Conservation (phyloP, 495 filamentous ascomycete genomes). For the Hypoxylon fragiforme region DNA sequence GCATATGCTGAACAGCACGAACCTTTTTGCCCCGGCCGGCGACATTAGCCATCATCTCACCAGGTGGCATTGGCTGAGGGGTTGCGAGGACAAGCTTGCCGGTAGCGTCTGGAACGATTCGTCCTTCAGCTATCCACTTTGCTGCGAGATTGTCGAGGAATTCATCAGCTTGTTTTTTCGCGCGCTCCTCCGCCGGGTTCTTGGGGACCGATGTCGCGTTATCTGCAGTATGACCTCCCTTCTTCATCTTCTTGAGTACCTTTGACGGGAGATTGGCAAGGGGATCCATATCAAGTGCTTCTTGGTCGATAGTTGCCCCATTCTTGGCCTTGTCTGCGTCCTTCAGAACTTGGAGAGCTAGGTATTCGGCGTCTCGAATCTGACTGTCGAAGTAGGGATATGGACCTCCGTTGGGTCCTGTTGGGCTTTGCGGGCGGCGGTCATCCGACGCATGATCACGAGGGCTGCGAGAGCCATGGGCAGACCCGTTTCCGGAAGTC, state of each 20-base stretch:
- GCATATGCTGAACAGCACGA: neutral
- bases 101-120: neutral
- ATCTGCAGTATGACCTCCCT: too few relatives aligned
- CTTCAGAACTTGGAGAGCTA: too few relatives aligned
- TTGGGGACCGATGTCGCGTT: too few relatives aligned
- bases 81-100: neutral
- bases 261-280: too few relatives aligned
- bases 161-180: neutral
- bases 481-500: too few relatives aligned
- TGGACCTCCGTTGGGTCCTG: too few relatives aligned
- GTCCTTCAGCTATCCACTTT: neutral
- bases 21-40: neutral
- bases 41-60: neutral
- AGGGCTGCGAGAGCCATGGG: too few relatives aligned
- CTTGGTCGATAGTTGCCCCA: conserved; percentile 9
- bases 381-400: too few relatives aligned
- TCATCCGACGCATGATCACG: too few relatives aligned
- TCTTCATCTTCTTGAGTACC: conserved; percentile 5
- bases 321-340: conserved; percentile 1
- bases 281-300: too few relatives aligned
- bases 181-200: too few relatives aligned
- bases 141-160: neutral
- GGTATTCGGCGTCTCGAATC: neutral
- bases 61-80: neutral
- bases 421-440: too few relatives aligned